Percentiles rank a stretch among this genome's conserved stretches.
Conservation (phyloP, 1,139 yeast species). For the Candida albicans region DNA sequence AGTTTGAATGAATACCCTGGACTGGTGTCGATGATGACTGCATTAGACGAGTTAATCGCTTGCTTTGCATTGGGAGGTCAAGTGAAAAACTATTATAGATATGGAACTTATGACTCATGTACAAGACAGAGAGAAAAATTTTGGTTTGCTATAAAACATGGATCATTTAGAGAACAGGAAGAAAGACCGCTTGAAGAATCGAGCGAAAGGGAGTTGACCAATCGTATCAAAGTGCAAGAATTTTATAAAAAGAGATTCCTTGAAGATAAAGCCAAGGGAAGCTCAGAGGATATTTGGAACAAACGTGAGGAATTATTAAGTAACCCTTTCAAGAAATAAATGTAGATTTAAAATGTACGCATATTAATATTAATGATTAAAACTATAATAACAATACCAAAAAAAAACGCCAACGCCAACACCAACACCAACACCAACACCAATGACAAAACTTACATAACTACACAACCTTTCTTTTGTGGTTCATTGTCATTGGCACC, state of each 20-base stretch:
- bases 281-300: slow-evolving; percentile 84
- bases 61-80: slow-evolving; percentile 94
- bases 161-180: slow-evolving; percentile 27
- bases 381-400: background rate
- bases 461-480: slow-evolving; percentile 42
- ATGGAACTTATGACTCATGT: slow-evolving; percentile 76
- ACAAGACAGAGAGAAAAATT: slow-evolving; percentile 68
- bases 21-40: slow-evolving; percentile 54
- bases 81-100: slow-evolving; percentile 74
- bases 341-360: slow-evolving; percentile 1
- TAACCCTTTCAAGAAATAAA: slow-evolving; percentile 25
- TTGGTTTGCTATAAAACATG: slow-evolving; percentile 74
- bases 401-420: too few relatives aligned
- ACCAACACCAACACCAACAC: too few relatives aligned
- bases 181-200: slow-evolving; percentile 34
- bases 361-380: slow-evolving; percentile 1
- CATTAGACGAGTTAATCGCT: slow-evolving; percentile 79
- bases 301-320: slow-evolving; percentile 37
- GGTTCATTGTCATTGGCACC: slow-evolving; percentile 61
- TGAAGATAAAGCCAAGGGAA: slow-evolving; percentile 62
- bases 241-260: slow-evolving; percentile 67
- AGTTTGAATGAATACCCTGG: slow-evolving; percentile 37
- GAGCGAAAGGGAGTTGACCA: slow-evolving; percentile 47
- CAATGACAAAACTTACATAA: slow-evolving; percentile 29
- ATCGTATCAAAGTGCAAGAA: slow-evolving; percentile 58